A percentile compares a stretch with the other conserved stretches of the same genome.
Evolutionary conservation across 495 filamentous ascomycete genomes (phyloP).

Genomic region (Diplogelasinospora grovesii): DNA sequence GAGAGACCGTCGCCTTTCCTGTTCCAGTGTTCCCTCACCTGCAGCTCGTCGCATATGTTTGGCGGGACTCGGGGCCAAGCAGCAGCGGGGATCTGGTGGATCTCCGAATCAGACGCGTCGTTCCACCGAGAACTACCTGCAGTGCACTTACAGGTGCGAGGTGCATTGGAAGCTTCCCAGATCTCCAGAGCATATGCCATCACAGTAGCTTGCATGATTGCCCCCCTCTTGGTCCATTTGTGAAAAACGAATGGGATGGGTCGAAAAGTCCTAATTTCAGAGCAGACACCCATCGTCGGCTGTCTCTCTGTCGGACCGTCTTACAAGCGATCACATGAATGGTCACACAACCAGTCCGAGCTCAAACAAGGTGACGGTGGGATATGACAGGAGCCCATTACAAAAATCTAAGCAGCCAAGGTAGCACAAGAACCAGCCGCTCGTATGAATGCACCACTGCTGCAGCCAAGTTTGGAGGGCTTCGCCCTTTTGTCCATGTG

Average conservation of each 20-base stretch:
- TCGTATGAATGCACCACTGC: conserved; percentile 2
- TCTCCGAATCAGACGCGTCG: too few species aligned
- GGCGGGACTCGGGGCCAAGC: too few species aligned
- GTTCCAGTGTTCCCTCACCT: too few species aligned
- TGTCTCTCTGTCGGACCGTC: conserved; percentile 4
- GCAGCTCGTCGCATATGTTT: too few species aligned
- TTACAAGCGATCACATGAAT: conserved; percentile 12
- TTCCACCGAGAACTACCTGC: too few species aligned
- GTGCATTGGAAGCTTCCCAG: too few species aligned
- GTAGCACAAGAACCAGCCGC: conserved; percentile 9
- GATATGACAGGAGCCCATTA: conserved; percentile 8
- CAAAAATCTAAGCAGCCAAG: conserved; percentile 13
- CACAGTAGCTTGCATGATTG: too few species aligned
- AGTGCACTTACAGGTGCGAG: too few species aligned
- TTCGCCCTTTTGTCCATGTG: background rate
- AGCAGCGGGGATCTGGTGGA: too few species aligned
- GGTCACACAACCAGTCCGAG: conserved; percentile 9
- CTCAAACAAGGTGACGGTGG: background rate
- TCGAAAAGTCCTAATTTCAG: background rate
- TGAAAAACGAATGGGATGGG: too few species aligned
- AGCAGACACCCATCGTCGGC: background rate
- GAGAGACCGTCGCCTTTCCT: background rate
- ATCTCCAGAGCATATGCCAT: too few species aligned
- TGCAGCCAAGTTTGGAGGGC: conserved; percentile 3
- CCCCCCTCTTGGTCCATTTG: too few species aligned